Percentiles rank a stretch among this genome's conserved stretches.
Evolutionary conservation across 2,329 filamentous ascomycete species (phyloP).

Genomic region (Trichoderma gracile): DNA sequence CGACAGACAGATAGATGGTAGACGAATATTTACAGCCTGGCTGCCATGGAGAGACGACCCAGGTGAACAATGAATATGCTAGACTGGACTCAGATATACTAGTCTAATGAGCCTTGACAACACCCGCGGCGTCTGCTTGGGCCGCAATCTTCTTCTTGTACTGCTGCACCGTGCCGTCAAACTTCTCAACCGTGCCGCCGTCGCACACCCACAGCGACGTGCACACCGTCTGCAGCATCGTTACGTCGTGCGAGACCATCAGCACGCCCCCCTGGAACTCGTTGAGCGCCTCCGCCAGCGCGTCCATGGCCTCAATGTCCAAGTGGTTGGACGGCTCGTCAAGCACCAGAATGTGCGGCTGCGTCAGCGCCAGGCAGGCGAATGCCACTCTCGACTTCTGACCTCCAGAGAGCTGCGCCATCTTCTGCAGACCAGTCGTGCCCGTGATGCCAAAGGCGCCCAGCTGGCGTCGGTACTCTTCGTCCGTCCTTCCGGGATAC

Average conservation of each 20-base stretch:
- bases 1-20: neutral
- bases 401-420: slow-evolving; percentile 90
- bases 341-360: slow-evolving; percentile 95
- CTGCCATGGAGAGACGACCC: no score
- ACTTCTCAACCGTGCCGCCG: slow-evolving; percentile 90
- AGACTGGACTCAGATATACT: neutral
- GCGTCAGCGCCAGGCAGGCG: slow-evolving; percentile 88
- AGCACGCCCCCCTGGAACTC: slow-evolving; percentile 92
- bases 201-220: slow-evolving; percentile 96
- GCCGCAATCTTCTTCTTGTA: slow-evolving; percentile 97
- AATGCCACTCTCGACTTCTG: slow-evolving; percentile 98
- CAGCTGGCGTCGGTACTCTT: slow-evolving; percentile 93
- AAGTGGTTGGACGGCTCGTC: slow-evolving; percentile 98
- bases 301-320: slow-evolving; percentile 99
- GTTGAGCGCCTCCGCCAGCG: slow-evolving; percentile 77
- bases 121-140: slow-evolving; percentile 84
- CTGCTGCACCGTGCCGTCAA: slow-evolving; percentile 88
- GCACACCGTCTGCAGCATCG: slow-evolving; percentile 96
- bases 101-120: slow-evolving; percentile 66
- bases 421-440: slow-evolving; percentile 94
- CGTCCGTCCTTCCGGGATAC: slow-evolving; percentile 88
- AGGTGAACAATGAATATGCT: neutral
- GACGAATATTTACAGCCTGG: neutral
- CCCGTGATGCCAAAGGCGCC: slow-evolving; percentile 90
- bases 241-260: slow-evolving; percentile 99